Percentiles rank a stretch among this genome's conserved stretches.
These are phyloP conservation scores for Mrakia frigida DNA, from an alignment of 768 basidiomycete species.

Conservation along the genomic window DNA sequence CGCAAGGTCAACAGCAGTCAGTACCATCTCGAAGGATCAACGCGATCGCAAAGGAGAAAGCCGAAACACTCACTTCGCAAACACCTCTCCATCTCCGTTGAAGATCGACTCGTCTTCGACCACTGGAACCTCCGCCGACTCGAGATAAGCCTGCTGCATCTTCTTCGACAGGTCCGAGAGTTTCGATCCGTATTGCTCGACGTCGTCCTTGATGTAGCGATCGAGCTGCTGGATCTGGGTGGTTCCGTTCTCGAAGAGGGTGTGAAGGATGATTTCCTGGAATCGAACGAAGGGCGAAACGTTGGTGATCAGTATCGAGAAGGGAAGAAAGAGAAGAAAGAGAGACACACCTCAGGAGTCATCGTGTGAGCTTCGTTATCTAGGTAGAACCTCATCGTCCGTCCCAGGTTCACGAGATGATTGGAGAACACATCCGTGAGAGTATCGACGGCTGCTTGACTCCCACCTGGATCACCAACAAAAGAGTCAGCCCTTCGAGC, in stretches of 20 bases:
- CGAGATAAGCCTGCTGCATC: conserved; percentile 50
- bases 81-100: not conserved
- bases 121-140: conserved; percentile 2
- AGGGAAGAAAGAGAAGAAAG: not conserved
- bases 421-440: conserved; percentile 70
- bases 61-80: not conserved
- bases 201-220: conserved; percentile 80
- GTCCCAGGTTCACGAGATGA: conserved; percentile 77
- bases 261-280: conserved; percentile 88
- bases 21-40: not conserved
- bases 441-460: conserved; percentile 70
- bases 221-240: conserved; percentile 73
- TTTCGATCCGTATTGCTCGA: conserved; percentile 71
- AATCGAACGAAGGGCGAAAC: not conserved
- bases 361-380: conserved; percentile 77
- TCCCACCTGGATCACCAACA: conserved; percentile 54
- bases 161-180: conserved; percentile 79
- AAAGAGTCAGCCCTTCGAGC: not conserved
- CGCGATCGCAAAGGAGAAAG: not conserved
- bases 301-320: not conserved
- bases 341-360: conserved; percentile 69
- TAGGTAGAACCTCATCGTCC: conserved; percentile 70
- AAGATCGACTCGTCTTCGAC: conserved; percentile 14
- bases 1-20: conserved; percentile 1
- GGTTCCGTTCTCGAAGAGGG: conserved; percentile 81